These are phyloP conservation scores for Phaeosphaeria sp. DNA, from an alignment of 2,329 filamentous ascomycete species.

Conservation along the genomic window DNA sequence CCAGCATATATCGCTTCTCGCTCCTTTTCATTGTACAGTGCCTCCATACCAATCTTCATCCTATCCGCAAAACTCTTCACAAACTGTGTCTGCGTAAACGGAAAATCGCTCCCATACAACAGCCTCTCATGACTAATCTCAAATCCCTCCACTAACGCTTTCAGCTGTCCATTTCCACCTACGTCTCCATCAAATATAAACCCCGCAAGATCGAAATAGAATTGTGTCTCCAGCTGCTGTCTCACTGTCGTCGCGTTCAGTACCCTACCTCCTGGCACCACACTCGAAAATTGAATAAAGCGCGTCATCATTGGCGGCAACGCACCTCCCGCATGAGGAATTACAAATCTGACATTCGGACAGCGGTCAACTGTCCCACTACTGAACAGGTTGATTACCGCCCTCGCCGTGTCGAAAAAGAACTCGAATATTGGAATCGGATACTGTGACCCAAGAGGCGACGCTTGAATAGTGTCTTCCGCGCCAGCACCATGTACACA, in stretches of 20 bases:
- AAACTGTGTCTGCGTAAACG: slow-evolving; percentile 53
- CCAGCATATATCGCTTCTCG: slow-evolving; percentile 47
- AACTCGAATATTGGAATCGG: slow-evolving; percentile 59
- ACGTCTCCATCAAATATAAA: slow-evolving; percentile 53
- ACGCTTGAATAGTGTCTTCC: slow-evolving; percentile 31
- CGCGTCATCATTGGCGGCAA: slow-evolving; percentile 55
- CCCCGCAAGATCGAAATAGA: slow-evolving; percentile 62
- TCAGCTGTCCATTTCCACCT: slow-evolving; percentile 51
- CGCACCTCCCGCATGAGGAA: slow-evolving; percentile 58
- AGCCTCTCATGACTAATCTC: slow-evolving; percentile 48
- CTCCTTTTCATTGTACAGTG: slow-evolving; percentile 45
- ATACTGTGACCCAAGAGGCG: slow-evolving; percentile 46
- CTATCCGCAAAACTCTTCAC: slow-evolving; percentile 48
- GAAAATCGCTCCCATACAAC: slow-evolving; percentile 62
- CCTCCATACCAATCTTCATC: slow-evolving; percentile 52
- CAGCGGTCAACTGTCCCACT: slow-evolving; percentile 55
- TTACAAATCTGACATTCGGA: slow-evolving; percentile 56
- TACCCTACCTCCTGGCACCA: slow-evolving; percentile 45
- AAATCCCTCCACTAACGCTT: slow-evolving; percentile 54
- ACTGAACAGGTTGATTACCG: slow-evolving; percentile 57
- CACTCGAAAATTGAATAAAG: slow-evolving; percentile 49
- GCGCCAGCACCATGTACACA: slow-evolving; percentile 41
- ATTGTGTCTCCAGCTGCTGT: slow-evolving; percentile 47
- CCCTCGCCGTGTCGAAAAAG: slow-evolving; percentile 60
- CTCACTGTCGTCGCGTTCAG: slow-evolving; percentile 35